These are phyloP conservation scores for Aquilaria malaccensis DNA, from an alignment of 345 rosid genomes.

Conservation along the genomic window DNA sequence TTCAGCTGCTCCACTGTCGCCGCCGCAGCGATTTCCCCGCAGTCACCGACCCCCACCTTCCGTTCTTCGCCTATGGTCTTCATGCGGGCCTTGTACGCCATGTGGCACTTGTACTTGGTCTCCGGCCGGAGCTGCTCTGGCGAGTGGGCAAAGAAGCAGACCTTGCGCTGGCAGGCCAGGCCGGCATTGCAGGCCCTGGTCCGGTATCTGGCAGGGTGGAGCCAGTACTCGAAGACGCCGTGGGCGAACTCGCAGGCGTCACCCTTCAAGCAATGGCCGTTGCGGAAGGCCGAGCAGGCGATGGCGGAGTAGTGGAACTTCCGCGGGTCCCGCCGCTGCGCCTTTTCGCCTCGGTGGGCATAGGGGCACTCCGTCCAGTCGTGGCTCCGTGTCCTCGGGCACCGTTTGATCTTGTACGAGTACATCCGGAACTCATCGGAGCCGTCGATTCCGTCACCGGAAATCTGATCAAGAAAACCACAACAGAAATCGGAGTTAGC, in stretches of 20 bases:
- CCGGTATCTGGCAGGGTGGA: conserved; percentile 68
- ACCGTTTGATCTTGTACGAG: conserved; percentile 71
- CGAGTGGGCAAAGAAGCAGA: conserved; percentile 82
- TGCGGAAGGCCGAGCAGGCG: conserved; percentile 65
- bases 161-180: conserved; percentile 49
- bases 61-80: conserved; percentile 8
- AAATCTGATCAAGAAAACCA: conserved; percentile 23
- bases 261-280: conserved; percentile 56
- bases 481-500: conserved; percentile 4
- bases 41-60: conserved; percentile 6
- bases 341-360: conserved; percentile 88
- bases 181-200: conserved; percentile 77
- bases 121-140: conserved; percentile 56
- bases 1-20: not conserved
- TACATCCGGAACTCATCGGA: conserved; percentile 84
- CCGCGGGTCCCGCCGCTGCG: conserved; percentile 87
- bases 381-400: conserved; percentile 64
- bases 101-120: conserved; percentile 19
- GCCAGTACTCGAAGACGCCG: conserved; percentile 87
- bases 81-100: conserved; percentile 14
- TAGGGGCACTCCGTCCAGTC: conserved; percentile 96
- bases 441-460: conserved; percentile 30
- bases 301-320: conserved; percentile 52
- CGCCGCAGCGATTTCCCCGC: conserved; percentile 2
- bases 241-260: conserved; percentile 67